These are phyloP conservation scores for Sarocladium oryzae DNA, from an alignment of 2,329 filamentous ascomycete genomes.

Conservation along the genomic window DNA sequence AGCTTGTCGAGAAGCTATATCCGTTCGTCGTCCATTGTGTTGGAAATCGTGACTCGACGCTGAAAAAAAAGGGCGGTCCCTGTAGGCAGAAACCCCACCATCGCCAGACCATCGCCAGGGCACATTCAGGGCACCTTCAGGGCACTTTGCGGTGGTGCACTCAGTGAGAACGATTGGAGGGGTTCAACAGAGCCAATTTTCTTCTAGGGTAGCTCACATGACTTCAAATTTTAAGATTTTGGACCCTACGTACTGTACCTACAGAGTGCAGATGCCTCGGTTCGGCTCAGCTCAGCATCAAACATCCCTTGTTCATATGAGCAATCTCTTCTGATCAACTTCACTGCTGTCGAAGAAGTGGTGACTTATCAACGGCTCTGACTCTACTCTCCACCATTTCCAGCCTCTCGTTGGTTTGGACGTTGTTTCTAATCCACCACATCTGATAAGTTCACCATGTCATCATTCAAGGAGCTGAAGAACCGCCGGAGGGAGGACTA, in stretches of 20 bases:
- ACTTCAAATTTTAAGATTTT: too few species aligned
- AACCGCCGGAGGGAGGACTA: constrained; percentile 65
- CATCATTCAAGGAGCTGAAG: constrained; percentile 39
- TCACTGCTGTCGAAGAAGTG: too few species aligned
- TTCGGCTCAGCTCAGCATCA: background rate
- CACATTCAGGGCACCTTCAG: background rate
- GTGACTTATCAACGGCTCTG: too few species aligned
- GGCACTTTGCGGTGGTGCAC: too few species aligned
- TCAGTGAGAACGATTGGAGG: too few species aligned
- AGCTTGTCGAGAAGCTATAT: background rate
- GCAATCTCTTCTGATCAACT: too few species aligned
- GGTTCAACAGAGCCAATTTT: too few species aligned
- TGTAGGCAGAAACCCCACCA: constrained; percentile 3
- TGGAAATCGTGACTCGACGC: background rate
- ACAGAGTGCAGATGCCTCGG: background rate
- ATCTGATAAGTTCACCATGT: background rate
- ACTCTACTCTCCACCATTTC: too few species aligned
- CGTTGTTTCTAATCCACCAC: too few species aligned
- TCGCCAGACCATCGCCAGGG: background rate
- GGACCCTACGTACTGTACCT: background rate
- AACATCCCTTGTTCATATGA: too few species aligned
- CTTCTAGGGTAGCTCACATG: background rate
- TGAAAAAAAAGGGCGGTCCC: background rate
- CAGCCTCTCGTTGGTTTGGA: too few species aligned
- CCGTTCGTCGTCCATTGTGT: background rate